Evolutionary conservation across 2,329 filamentous ascomycete species (phyloP).

Genomic region (Fusarium sp.): DNA sequence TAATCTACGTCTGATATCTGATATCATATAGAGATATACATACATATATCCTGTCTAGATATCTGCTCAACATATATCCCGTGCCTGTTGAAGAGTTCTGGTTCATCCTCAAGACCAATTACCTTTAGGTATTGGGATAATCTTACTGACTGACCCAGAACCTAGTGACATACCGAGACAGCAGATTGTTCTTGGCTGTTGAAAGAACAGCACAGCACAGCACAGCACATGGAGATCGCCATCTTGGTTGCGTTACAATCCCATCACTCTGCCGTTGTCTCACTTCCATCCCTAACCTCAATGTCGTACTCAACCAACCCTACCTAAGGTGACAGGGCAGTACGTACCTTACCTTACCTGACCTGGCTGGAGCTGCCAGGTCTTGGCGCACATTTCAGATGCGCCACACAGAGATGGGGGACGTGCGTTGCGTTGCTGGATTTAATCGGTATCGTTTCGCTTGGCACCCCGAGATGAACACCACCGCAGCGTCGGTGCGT

Average conservation of each 20-base stretch:
- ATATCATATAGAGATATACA: background rate
- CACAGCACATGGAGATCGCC: background rate
- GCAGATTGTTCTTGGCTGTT: background rate
- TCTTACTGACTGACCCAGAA: background rate
- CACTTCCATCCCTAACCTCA: slow-evolving; percentile 26
- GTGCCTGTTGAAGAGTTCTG: background rate
- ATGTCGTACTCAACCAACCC: slow-evolving; percentile 25
- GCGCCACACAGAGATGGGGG: slow-evolving; percentile 34
- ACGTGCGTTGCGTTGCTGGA: slow-evolving; percentile 34
- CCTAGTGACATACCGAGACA: background rate
- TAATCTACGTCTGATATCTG: slow-evolving; percentile 11
- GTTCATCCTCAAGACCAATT: background rate
- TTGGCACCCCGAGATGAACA: slow-evolving; percentile 42
- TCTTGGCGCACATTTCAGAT: slow-evolving; percentile 37
- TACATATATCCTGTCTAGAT: background rate
- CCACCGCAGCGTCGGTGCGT: slow-evolving; percentile 25
- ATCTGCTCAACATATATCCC: background rate
- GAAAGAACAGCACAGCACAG: background rate
- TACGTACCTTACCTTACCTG: slow-evolving; percentile 23
- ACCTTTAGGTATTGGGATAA: background rate
- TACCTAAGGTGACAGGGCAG: slow-evolving; percentile 15
- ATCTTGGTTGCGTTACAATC: slow-evolving; percentile 16
- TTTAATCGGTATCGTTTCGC: slow-evolving; percentile 43
- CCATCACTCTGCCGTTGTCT: slow-evolving; percentile 31
- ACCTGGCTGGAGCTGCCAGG: background rate